Base-by-base conservation (phyloP, 140 eudicot genomes). In the Anethum foeniculum region DNA sequence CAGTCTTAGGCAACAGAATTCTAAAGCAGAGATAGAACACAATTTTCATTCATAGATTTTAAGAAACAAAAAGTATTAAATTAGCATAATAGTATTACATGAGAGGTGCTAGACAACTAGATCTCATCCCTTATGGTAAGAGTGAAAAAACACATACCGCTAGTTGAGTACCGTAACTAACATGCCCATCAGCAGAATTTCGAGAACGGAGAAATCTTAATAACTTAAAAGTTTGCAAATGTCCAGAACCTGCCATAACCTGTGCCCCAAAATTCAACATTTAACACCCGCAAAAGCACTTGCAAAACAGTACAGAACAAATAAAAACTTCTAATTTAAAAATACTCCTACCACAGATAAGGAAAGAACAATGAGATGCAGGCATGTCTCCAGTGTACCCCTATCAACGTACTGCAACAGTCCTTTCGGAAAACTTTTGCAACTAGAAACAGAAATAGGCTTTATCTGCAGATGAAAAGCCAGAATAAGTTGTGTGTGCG, bases 191-290 rank as follows among this genome's bases (percentile, higher is more conserved):
- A 69, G 87, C 88, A 80, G 93, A 87, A 82, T 87, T 92, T 76
- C 97, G 95, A 82, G 84, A 84, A 56, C 97, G 97, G 2, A 95
- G 89, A 85, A 88, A 95, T 85, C 88, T 95, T 78, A 95, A 85
- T 76, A 95, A 83, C 82, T 84, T 87, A 54, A 95, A 91, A 25
- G 93, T 95, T 81, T 87, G 91, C 47, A 95, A 85, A 78, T 95
- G 90, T 62, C 99, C 99, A 8, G 99, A 90, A 80, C 99, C 99
- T 81, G 99, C 97, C 99, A 95, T 92, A 77, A 95, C 99, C 99
- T 94, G 89, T 80, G 69, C 80, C 51, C 68, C 82, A 80, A 32
- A 15, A 60, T 3, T 81, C 13, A 81, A 54, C 54, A 74, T 25
- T 68, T 32, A 34, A 41, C 68, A 38, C 27, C 32, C 36, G 60